A percentile compares a stretch with the other conserved stretches of the same genome.
These are phyloP conservation scores for Coccomyxa subellipsoidea DNA, from an alignment of 163 green algal genomes.

Conservation along the genomic window DNA sequence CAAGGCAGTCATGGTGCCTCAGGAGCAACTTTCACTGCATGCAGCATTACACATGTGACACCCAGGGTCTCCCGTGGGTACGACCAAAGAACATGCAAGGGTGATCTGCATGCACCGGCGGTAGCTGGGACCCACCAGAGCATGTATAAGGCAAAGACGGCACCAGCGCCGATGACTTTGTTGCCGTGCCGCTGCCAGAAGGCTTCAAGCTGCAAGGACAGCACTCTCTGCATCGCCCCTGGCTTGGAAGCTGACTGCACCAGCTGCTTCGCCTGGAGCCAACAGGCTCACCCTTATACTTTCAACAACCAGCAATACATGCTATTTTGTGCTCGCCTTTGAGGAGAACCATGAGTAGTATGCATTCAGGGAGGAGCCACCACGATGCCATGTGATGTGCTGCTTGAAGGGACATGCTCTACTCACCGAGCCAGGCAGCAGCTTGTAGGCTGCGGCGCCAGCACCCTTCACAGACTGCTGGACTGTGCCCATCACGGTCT, in stretches of 20 bases:
- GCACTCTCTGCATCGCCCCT: conserved; percentile 34
- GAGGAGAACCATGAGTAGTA: too few relatives aligned
- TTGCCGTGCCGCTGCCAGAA: conserved; percentile 48
- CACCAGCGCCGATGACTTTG: conserved; percentile 33
- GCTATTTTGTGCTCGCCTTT: too few relatives aligned
- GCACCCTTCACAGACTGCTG: not conserved
- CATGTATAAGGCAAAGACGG: conserved; percentile 11
- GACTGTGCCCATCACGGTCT: not conserved
- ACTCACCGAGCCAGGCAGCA: not conserved
- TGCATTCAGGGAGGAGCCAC: too few relatives aligned
- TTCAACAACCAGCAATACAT: not conserved
- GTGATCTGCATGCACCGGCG: not conserved
- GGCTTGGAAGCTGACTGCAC: conserved; percentile 24
- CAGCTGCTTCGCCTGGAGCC: conserved; percentile 20
- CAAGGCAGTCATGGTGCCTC: not conserved
- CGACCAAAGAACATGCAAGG: too few relatives aligned
- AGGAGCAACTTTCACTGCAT: too few relatives aligned
- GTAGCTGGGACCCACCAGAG: conserved; percentile 7
- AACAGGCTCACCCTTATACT: not conserved
- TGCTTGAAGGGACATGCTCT: too few relatives aligned
- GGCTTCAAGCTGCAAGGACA: conserved; percentile 48
- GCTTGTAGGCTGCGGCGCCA: not conserved
- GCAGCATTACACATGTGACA: too few relatives aligned
- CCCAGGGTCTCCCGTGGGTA: too few relatives aligned
- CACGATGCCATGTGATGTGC: too few relatives aligned